Evolutionary conservation across 192 early-diverging fungal species (phyloP), one percentile per base, ranked within the genome.

Genomic region (Backusella mclennaniae): DNA sequence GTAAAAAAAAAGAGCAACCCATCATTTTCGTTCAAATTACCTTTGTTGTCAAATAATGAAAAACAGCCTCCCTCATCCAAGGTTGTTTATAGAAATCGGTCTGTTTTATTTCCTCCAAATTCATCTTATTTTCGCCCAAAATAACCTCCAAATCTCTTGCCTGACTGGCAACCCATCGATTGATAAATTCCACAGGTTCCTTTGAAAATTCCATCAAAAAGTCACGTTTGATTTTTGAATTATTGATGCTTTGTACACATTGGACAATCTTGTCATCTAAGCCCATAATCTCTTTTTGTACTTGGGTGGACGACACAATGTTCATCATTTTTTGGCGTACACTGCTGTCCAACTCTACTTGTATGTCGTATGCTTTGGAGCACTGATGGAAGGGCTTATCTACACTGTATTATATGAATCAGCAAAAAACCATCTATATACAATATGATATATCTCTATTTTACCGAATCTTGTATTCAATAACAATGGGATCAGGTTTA

Each of bases 101-200:
- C 14, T 86, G 82, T 66, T 92, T 81, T 66, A 88, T 87, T 46
- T 96, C 94, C 77, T 95, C 94, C 53, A 87, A 66, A 79, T 94
- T 95, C 19, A 94, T 84, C 53, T 87, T 85, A n/a, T 81, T 87
- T 73, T 95, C 95, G n/a, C 94, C 95, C 70, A 96, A 75, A 35
- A 96, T 90, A n/a, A 95, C 93, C 84, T 98, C 95, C 74, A 98
- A 81, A 85, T 99, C 98, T 66, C 95, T 87, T 75, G 91, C 93
- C 86, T 99, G 98, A 78, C 92, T 93, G 11, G 92, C 94, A 38
- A 97, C 87, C 96, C 96, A 99, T 67, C 93, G 88, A 74, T 96
- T 95, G 71, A 96, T 89, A 81, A 98, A 98, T 38, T 91, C 93
- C 31, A 93, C 91, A 0, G 98, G 96, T 67, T 96, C 92, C 35